Evolutionary conservation across 108 stramenopile species (phyloP).

Genomic region (Skeletonema potamos): DNA sequence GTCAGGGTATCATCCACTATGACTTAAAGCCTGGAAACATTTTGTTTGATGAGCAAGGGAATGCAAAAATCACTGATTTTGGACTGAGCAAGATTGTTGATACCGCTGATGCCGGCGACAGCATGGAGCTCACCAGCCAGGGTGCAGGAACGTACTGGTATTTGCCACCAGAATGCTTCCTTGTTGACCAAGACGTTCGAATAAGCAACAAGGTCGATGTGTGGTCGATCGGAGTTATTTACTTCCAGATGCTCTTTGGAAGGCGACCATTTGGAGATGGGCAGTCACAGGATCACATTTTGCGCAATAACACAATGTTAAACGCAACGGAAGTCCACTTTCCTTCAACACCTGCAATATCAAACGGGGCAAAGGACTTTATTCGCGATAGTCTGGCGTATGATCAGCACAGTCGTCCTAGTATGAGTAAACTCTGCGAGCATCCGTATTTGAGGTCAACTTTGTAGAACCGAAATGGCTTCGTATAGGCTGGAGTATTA

Average conservation of each 20-base stretch:
- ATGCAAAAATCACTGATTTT: constrained; percentile 99
- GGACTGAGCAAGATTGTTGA: constrained; percentile 94
- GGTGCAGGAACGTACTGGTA: constrained; percentile 99
- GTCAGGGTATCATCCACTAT: constrained; percentile 98
- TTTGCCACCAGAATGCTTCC: constrained; percentile 98
- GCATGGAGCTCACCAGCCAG: constrained; percentile 98
- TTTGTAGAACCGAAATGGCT: not conserved
- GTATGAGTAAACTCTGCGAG: constrained; percentile 82
- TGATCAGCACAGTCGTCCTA: constrained; percentile 89
- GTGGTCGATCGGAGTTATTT: constrained; percentile 99
- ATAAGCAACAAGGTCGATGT: constrained; percentile 98
- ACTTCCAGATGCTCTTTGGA: constrained; percentile 98
- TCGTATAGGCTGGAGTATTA: not conserved
- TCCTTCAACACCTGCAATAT: constrained; percentile 81
- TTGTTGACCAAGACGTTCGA: constrained; percentile 73
- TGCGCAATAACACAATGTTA: constrained; percentile 89
- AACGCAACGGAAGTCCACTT: constrained; percentile 92
- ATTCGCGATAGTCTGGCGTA: constrained; percentile 90
- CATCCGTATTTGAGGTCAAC: constrained; percentile 60
- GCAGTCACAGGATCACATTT: constrained; percentile 90
- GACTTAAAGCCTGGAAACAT: constrained; percentile 93
- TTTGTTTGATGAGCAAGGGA: constrained; percentile 92
- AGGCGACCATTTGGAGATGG: constrained; percentile 98
- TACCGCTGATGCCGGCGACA: constrained; percentile 70
- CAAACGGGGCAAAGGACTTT: constrained; percentile 91